A percentile compares a stretch with the other conserved stretches of the same genome.
Conservation (phyloP, 2,329 filamentous ascomycete species). For the Esteya vermicola region DNA sequence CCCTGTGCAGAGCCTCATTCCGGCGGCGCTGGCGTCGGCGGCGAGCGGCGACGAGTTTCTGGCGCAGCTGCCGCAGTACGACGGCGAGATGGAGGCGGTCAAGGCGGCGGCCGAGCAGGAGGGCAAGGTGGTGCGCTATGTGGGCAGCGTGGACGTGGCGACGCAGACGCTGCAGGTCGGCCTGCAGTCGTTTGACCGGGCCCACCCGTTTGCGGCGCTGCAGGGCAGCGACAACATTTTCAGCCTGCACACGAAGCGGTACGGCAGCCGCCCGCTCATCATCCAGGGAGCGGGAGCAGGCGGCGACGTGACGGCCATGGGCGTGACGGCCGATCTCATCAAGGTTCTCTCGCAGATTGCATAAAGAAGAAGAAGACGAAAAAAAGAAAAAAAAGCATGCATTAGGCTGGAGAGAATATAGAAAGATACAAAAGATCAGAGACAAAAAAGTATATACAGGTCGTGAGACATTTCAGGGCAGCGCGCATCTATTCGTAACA, state of each 20-base stretch:
- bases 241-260: conserved; percentile 93
- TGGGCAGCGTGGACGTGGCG: conserved; percentile 82
- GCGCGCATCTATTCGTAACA: too few species aligned
- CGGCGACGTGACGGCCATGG: conserved; percentile 94
- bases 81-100: conserved; percentile 75
- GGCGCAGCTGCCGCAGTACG: conserved; percentile 63
- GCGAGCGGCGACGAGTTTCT: conserved; percentile 77
- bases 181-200: conserved; percentile 74
- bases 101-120: conserved; percentile 75
- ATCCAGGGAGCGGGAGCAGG: conserved; percentile 91
- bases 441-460: too few species aligned
- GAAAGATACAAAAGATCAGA: neutral
- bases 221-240: conserved; percentile 99
- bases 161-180: conserved; percentile 78
- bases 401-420: neutral
- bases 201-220: conserved; percentile 81
- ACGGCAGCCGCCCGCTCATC: conserved; percentile 80
- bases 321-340: conserved; percentile 82
- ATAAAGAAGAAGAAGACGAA: conserved; percentile 6
- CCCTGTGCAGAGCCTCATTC: conserved; percentile 88
- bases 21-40: conserved; percentile 66
- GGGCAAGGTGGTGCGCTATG: conserved; percentile 86
- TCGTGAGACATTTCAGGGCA: too few species aligned
- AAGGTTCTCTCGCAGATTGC: conserved; percentile 68
- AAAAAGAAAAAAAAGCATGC: too few species aligned